Evolutionary conservation across 257 asterid species (phyloP), one percentile per base, ranked within the genome.

Genomic region (Paraleonurus japonicus): DNA sequence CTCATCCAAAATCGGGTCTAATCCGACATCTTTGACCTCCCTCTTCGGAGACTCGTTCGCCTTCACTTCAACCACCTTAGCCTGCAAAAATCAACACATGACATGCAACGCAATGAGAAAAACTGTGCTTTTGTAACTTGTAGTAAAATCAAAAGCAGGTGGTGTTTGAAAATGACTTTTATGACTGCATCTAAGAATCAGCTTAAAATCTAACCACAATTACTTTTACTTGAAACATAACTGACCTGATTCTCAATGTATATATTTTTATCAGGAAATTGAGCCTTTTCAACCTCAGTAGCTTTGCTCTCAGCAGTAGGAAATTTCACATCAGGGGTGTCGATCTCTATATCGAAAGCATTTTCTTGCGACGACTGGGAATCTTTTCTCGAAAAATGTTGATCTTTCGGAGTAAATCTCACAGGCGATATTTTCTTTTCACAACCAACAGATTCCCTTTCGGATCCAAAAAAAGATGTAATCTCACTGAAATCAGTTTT

Each of bases 1-100:
- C 28, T 84, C 96, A 3, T 84, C 96, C 72, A 80, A 88, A 1
- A 92, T 90, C 47, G 98, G 98, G 69, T 92, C 96, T 70, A 88
- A 78, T n/a, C 96, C 96, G 32, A 88, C 85, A 74, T 92, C 92
- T 82, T 73, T 92, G 23, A 85, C 89, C 28, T 41, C 47, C 86
- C 82, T 90, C 82, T 79, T 90, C 3, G 78, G 69, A 60, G 85
- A 67, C 47, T 65, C 81, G 16, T 74, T 59, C 41, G 65, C 75
- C 76, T 81, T 83, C 30, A 37, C 60, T 59, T 76, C 88, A 4
- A 53, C 71, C 76, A 81, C 82, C 67, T 69, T 73, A 33, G 20
- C 78, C 94, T 88, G 82, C 76, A 54, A 55, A 55, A 15, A 47
- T 43, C 30, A 50, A 53, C 4, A 27, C 32, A 48, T 45, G 26